phyloP scores from a whole-genome alignment of 75 land plant genomes.

The Sequoia sempervirens region DNA sequence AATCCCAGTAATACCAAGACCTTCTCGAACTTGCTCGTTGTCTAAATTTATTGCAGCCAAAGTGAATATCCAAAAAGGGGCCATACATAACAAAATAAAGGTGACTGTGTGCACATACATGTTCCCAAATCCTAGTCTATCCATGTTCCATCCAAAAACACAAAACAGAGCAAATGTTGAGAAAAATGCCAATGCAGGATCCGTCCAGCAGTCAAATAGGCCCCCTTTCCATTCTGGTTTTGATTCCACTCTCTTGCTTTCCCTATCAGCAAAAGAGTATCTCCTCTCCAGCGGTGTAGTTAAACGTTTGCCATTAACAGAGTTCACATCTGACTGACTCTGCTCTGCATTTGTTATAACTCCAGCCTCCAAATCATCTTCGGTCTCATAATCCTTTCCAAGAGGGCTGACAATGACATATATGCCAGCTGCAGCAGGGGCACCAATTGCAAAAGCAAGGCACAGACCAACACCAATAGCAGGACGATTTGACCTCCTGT shows the following conservation, averaged over 20 bases:
- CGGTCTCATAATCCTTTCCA: slow-evolving; percentile 50
- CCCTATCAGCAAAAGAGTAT: slow-evolving; percentile 47
- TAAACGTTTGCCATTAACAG: slow-evolving; percentile 1
- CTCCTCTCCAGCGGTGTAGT: slow-evolving; percentile 23
- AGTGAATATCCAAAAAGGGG: slow-evolving; percentile 76
- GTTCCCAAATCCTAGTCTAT: slow-evolving; percentile 93
- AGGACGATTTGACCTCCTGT: slow-evolving; percentile 59
- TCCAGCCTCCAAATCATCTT: slow-evolving; percentile 38
- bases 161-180: slow-evolving; percentile 66
- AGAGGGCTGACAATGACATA: slow-evolving; percentile 65
- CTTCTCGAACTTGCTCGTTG: slow-evolving; percentile 42
- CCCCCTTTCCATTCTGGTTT: slow-evolving; percentile 77
- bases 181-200: slow-evolving; percentile 36
- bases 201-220: slow-evolving; percentile 53
- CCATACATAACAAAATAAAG: slow-evolving; percentile 70
- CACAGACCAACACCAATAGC: slow-evolving; percentile 57
- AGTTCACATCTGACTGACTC: neutral
- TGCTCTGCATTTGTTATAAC: slow-evolving; percentile 3
- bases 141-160: slow-evolving; percentile 96
- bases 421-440: slow-evolving; percentile 61
- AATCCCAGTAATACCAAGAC: slow-evolving; percentile 49
- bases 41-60: slow-evolving; percentile 73
- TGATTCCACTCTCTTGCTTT: slow-evolving; percentile 29
- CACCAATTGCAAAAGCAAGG: slow-evolving; percentile 52
- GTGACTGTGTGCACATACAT: slow-evolving; percentile 86